Conservation (phyloP, 1,284 basidiomycete genomes). For the Sanghuangporus baumii region DNA sequence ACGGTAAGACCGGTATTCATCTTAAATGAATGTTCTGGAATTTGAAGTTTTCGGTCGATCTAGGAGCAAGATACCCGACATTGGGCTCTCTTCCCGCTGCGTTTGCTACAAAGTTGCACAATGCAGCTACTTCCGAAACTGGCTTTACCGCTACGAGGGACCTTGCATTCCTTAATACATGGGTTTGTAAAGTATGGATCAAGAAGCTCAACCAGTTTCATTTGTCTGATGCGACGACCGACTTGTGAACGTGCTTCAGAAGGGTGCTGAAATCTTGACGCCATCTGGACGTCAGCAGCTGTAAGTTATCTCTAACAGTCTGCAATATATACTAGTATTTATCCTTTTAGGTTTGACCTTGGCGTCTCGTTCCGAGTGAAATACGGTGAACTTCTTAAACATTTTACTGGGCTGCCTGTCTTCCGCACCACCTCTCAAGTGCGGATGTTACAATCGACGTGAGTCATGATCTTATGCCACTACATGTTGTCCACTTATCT, state of each 20-base stretch:
- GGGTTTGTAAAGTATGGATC: conserved; percentile 23
- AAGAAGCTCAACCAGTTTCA: not conserved
- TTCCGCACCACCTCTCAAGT: conserved; percentile 55
- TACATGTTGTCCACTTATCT: not conserved
- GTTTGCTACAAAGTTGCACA: conserved; percentile 14
- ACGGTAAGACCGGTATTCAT: conserved; percentile 33
- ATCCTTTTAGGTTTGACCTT: conserved; percentile 36
- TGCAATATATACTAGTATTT: not conserved
- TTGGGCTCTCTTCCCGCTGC: conserved; percentile 4
- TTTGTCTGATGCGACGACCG: not conserved
- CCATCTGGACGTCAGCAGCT: conserved; percentile 52
- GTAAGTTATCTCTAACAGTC: conserved; percentile 27
- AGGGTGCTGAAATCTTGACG: conserved; percentile 53
- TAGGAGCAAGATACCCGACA: conserved; percentile 15
- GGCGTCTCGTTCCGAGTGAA: conserved; percentile 45
- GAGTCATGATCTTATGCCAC: conserved; percentile 22
- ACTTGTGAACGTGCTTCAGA: conserved; percentile 37
- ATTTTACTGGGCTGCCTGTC: conserved; percentile 46
- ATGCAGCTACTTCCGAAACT: conserved; percentile 7
- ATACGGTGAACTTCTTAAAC: conserved; percentile 54
- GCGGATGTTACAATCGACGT: conserved; percentile 52
- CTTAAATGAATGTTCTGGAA: not conserved
- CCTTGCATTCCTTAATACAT: conserved; percentile 33
- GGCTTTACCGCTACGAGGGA: conserved; percentile 26
- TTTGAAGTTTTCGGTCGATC: conserved; percentile 34